A percentile compares a stretch with the other conserved stretches of the same genome.
phyloP scores from a whole-genome alignment of 306 rosid genomes.

The Notholithocarpus densiflorus region DNA sequence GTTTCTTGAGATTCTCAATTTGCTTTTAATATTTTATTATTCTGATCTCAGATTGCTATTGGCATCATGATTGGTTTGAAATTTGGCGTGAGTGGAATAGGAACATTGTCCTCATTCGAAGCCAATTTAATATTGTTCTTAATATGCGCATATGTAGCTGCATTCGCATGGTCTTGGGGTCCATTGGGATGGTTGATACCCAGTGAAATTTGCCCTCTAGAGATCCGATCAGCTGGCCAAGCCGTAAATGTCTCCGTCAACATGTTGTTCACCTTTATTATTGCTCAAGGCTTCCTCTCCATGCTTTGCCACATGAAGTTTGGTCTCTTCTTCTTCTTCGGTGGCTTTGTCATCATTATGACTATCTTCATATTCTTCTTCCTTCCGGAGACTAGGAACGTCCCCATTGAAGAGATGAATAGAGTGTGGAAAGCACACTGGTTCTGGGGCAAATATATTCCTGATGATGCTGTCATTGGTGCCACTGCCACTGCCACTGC shows the following conservation, averaged over 20 bases:
- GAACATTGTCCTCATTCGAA: constrained; percentile 18
- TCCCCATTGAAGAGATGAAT: constrained; percentile 57
- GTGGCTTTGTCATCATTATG: constrained; percentile 40
- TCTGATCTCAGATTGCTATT: constrained; percentile 14
- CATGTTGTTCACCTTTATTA: constrained; percentile 48
- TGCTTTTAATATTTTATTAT: no score
- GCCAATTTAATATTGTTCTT: constrained; percentile 34
- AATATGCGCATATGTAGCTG: constrained; percentile 58
- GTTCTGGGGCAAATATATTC: constrained; percentile 46
- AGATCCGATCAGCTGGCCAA: constrained; percentile 57
- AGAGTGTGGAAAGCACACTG: constrained; percentile 49
- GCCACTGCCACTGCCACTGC: no score
- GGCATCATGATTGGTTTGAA: constrained; percentile 29
- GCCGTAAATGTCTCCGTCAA: constrained; percentile 50
- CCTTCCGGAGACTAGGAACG: constrained; percentile 53
- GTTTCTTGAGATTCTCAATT: no score
- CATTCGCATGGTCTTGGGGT: constrained; percentile 78
- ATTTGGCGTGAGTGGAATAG: constrained; percentile 45
- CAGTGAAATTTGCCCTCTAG: constrained; percentile 52
- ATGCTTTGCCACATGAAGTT: constrained; percentile 59
- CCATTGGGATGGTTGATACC: constrained; percentile 70
- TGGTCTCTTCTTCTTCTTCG: constrained; percentile 54
- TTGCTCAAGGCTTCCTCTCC: constrained; percentile 46
- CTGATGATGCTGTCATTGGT: neutral
- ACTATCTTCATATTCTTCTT: constrained; percentile 33